Percentiles rank a stretch among this genome's conserved stretches.
These are phyloP conservation scores for Eucalyptus regnans DNA, from an alignment of 345 rosid genomes.

Conservation along the genomic window DNA sequence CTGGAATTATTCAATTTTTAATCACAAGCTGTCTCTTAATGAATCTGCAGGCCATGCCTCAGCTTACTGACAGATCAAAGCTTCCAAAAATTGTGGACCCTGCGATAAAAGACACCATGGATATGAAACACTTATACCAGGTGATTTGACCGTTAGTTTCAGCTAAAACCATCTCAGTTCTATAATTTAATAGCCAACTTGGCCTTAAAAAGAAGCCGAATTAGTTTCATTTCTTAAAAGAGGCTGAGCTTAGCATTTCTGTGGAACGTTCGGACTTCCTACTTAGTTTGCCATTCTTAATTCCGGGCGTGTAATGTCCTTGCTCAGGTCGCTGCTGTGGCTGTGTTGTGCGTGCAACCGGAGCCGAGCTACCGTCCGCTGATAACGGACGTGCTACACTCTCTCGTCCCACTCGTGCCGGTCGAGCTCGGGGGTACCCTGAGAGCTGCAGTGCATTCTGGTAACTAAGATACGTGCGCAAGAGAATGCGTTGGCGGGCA, in stretches of 20 bases:
- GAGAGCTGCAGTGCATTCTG: constrained; percentile 4
- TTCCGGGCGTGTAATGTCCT: background rate
- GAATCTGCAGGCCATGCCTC: constrained; percentile 81
- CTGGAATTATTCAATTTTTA: background rate
- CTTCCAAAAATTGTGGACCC: constrained; percentile 81
- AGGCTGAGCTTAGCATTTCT: background rate
- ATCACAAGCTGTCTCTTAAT: background rate
- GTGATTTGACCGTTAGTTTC: constrained; percentile 16
- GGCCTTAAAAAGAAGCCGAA: background rate
- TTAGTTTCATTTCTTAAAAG: background rate
- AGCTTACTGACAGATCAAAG: constrained; percentile 76
- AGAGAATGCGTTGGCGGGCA: background rate
- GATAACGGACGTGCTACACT: constrained; percentile 79
- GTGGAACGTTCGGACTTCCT: background rate
- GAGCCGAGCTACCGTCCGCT: constrained; percentile 89
- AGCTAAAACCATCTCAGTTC: background rate
- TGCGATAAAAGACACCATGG: constrained; percentile 61
- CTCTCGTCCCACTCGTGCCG: constrained; percentile 76
- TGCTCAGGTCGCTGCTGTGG: constrained; percentile 89
- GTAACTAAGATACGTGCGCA: background rate
- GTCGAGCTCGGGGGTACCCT: constrained; percentile 81
- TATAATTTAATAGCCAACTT: background rate
- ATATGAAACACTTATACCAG: constrained; percentile 86
- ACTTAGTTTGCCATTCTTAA: background rate
- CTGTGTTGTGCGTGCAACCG: constrained; percentile 86